Percentiles rank a stretch among this genome's conserved stretches.
These are phyloP conservation scores for Neocatenulostroma microsporum DNA, from an alignment of 2,329 filamentous ascomycete species.

Conservation along the genomic window DNA sequence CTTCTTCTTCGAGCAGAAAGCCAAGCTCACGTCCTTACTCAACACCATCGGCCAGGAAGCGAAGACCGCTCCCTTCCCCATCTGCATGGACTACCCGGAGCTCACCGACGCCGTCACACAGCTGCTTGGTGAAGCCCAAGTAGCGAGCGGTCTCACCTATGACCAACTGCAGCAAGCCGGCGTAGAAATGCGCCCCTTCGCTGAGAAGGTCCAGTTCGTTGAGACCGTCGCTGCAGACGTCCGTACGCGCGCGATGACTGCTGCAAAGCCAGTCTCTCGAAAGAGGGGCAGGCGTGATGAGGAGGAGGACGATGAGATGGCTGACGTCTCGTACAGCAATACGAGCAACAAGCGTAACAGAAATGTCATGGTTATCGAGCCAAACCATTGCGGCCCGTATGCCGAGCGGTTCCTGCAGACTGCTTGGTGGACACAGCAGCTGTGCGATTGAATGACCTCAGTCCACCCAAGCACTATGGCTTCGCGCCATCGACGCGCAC, in stretches of 20 bases:
- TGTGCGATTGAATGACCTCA: conserved; percentile 10
- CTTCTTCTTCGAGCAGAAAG: conserved; percentile 12
- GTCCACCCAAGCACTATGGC: too few relatives aligned
- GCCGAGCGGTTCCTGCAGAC: conserved; percentile 11
- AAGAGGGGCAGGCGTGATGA: conserved; percentile 11
- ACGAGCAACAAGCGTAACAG: conserved; percentile 7
- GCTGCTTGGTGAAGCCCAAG: conserved; percentile 12
- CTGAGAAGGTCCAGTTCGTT: conserved; percentile 11
- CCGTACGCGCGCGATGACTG: conserved; percentile 1
- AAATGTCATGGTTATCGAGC: conserved; percentile 6
- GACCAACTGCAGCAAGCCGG: conserved; percentile 10
- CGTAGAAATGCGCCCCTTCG: conserved; percentile 7
- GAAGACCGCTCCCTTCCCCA: conserved; percentile 8
- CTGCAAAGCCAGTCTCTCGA: neutral
- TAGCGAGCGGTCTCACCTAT: conserved; percentile 10
- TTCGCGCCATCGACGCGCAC: too few relatives aligned
- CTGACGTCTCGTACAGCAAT: neutral
- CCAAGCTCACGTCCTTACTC: conserved; percentile 12
- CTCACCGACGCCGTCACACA: conserved; percentile 12
- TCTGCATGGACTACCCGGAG: conserved; percentile 14
- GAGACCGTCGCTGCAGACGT: conserved; percentile 7
- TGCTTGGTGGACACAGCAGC: conserved; percentile 13
- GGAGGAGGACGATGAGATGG: conserved; percentile 8
- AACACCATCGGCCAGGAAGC: conserved; percentile 14
- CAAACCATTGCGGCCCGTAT: conserved; percentile 7